Evolutionary conservation across 768 basidiomycete species (phyloP).

Genomic region (Xanthoconium stramineum): DNA sequence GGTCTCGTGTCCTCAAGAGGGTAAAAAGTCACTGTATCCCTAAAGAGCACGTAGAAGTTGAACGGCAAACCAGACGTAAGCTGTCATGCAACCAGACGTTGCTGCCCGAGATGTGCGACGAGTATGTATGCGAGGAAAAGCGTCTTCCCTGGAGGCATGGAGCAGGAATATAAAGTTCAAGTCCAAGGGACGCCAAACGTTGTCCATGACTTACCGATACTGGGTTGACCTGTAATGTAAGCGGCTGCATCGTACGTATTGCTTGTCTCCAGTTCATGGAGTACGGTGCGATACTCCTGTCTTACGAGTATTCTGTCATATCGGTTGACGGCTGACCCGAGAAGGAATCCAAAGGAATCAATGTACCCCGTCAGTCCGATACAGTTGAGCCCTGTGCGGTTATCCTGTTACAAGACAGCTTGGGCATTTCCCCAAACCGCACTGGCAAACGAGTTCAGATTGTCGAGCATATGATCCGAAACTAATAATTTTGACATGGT

Average conservation of each 20-base stretch:
- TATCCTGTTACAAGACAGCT: neutral
- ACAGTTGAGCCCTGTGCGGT: neutral
- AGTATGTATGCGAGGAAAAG: neutral
- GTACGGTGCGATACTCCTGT: neutral
- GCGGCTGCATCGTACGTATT: neutral
- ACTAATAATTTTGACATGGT: neutral
- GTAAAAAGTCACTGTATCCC: neutral
- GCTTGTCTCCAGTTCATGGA: neutral
- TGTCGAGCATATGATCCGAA: neutral
- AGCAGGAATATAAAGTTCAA: no score
- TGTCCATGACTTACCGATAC: neutral
- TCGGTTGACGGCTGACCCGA: neutral
- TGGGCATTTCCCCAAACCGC: neutral
- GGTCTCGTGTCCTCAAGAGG: neutral
- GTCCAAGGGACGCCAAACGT: neutral
- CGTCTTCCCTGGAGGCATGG: neutral
- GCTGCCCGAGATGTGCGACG: neutral
- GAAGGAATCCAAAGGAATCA: neutral
- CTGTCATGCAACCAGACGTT: neutral
- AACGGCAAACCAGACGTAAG: neutral
- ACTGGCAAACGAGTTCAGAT: neutral
- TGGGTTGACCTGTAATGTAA: constrained; percentile 1
- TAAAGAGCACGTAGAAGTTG: neutral
- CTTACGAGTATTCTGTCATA: constrained; percentile 1
- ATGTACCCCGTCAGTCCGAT: neutral